Evolutionary conservation across 2,329 filamentous ascomycete genomes (phyloP).

Genomic region (Cercospora berteroae): DNA sequence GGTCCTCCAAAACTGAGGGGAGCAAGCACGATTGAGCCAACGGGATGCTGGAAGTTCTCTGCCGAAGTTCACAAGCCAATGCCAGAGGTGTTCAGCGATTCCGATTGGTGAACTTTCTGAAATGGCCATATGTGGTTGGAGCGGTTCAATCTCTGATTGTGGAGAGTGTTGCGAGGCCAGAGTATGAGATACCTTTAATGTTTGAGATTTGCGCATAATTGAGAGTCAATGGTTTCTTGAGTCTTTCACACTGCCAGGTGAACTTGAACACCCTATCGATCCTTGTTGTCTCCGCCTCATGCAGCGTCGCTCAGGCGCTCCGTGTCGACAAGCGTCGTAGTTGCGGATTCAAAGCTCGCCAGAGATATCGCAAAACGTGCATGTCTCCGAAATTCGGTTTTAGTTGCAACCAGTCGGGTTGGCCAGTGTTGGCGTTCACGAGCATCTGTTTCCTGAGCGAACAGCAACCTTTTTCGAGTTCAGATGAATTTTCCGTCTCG

Average conservation of each 20-base stretch:
- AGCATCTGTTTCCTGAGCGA: too few relatives aligned
- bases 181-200: neutral
- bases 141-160: neutral
- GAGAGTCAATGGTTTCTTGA: neutral
- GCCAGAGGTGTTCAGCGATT: neutral
- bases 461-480: too few relatives aligned
- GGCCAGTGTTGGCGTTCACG: too few relatives aligned
- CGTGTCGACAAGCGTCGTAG: neutral
- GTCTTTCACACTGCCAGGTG: neutral
- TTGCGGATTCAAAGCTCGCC: neutral
- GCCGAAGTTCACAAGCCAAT: neutral
- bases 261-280: neutral
- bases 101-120: neutral
- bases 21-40: neutral
- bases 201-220: neutral
- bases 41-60: neutral
- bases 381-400: neutral
- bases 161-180: neutral
- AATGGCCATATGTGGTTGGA: neutral
- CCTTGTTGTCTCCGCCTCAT: neutral
- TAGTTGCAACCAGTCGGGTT: neutral
- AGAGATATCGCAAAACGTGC: neutral
- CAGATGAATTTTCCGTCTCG: too few relatives aligned
- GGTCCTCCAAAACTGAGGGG: neutral
- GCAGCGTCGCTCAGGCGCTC: neutral